These are phyloP conservation scores for Coemansia erecta DNA, from an alignment of 192 early-diverging fungal genomes.

Conservation along the genomic window DNA sequence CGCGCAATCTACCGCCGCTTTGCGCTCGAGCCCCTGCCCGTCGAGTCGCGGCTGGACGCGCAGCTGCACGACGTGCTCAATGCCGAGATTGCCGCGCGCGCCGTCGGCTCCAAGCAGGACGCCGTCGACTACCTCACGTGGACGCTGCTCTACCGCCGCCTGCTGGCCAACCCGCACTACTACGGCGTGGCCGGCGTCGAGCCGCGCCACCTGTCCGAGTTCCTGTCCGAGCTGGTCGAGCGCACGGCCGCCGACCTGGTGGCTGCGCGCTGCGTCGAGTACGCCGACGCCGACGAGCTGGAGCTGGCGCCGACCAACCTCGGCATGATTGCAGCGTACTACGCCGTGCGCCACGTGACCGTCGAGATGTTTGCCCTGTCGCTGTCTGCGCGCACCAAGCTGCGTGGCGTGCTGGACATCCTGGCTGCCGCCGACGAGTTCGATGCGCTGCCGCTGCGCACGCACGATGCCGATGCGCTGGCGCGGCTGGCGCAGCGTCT, in stretches of 20 bases:
- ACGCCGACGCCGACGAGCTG: conserved; percentile 33
- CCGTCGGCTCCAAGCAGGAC: conserved; percentile 96
- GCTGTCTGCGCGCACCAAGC: conserved; percentile 80
- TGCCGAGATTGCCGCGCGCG: conserved; percentile 92
- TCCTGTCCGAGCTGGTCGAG: conserved; percentile 95
- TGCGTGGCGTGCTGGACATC: conserved; percentile 91
- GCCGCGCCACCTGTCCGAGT: conserved; percentile 86
- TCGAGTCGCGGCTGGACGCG: conserved; percentile 93
- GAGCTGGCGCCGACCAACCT: conserved; percentile 76
- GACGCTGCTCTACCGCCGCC: conserved; percentile 95
- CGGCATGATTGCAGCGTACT: conserved; percentile 97
- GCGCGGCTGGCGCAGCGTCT: conserved; percentile 77
- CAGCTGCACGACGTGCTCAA: conserved; percentile 97
- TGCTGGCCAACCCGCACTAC: conserved; percentile 97
- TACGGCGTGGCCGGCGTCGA: conserved; percentile 85
- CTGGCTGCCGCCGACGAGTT: conserved; percentile 92
- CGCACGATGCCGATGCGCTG: conserved; percentile 84
- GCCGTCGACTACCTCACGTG: conserved; percentile 99
- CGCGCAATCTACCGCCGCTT: conserved; percentile 99
- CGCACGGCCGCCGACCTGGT: conserved; percentile 81
- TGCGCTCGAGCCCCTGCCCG: conserved; percentile 90
- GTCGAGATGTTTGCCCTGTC: conserved; percentile 92
- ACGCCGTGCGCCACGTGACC: conserved; percentile 92
- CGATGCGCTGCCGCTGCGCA: conserved; percentile 86
- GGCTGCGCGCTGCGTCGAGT: conserved; percentile 72